These are phyloP conservation scores for Coemansia sp. DNA, from an alignment of 192 early-diverging fungal genomes.

Conservation along the genomic window DNA sequence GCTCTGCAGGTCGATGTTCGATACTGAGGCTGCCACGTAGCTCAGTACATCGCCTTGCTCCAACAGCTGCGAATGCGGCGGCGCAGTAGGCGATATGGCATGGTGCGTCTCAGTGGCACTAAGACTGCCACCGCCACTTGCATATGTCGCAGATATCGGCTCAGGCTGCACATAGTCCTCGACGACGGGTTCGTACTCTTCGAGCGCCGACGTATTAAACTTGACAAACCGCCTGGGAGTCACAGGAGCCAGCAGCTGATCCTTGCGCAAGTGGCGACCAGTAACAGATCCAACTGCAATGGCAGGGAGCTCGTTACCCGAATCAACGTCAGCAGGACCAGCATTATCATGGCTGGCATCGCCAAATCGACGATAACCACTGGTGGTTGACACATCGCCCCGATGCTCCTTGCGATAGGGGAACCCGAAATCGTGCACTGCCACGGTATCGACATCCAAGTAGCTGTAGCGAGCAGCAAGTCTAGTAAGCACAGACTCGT, in stretches of 20 bases:
- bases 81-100: not conserved
- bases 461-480: slow-evolving; percentile 78
- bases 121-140: slow-evolving; percentile 4
- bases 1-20: slow-evolving; percentile 23
- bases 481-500: slow-evolving; percentile 61
- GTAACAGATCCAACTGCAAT: slow-evolving; percentile 41
- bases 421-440: slow-evolving; percentile 74
- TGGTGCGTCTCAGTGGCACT: not conserved
- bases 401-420: slow-evolving; percentile 33
- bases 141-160: not conserved
- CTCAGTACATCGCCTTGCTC: slow-evolving; percentile 50
- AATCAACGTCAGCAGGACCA: not conserved
- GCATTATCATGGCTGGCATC: not conserved
- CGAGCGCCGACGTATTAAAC: slow-evolving; percentile 16
- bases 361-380: not conserved
- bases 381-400: not conserved
- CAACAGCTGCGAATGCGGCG: slow-evolving; percentile 16
- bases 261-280: slow-evolving; percentile 34
- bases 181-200: slow-evolving; percentile 34
- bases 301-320: slow-evolving; percentile 14
- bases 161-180: slow-evolving; percentile 27
- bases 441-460: slow-evolving; percentile 72
- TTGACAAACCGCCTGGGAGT: slow-evolving; percentile 32
- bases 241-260: slow-evolving; percentile 38
- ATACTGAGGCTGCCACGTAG: slow-evolving; percentile 40